Base-by-base conservation (phyloP, 768 basidiomycete species). In the Mycena chlorophos region DNA sequence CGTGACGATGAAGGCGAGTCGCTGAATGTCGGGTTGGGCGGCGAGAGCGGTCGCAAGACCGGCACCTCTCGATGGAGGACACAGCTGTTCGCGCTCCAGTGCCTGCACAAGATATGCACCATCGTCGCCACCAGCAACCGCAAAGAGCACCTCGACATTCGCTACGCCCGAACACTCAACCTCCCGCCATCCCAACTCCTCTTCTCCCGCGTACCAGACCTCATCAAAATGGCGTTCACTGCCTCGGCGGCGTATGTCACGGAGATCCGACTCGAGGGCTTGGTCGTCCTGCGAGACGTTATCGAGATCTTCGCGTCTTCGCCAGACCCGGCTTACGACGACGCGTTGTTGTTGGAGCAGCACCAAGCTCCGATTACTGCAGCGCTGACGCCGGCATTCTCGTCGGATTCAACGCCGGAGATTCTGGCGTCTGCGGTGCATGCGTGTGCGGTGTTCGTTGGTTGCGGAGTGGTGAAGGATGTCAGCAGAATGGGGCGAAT, bases 311-410 rank as follows among this genome's bases (percentile, higher is more conserved):
- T 99, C 71, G 83, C 92, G 2, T 72, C 77, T 26, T 82, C 91
- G 5, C 90, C 92, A 0, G 97, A 99, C 72, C 92, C 94, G 2
- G 94, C 94, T 50, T 98, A 93, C 63, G 89, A 91, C 29, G 92
- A 92, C 56, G 85, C 91, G 0, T 77, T 95, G 4, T 76, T 99
- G 2, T 82, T 99, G 13, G 96, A 99, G 67, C 97, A 99, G 69
- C 90, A 97, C 69, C 97, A 99, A 73, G 96, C 97, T 0, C 96
- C 97, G 0, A 96, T 99, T 56, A 97, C 96, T 2, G 94, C 97
- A 19, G 97, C 97, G 0, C 79, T 98, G 17, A 98, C 96, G 0
- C 96, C 97, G 0, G 94, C 95, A 0, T 98, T 99, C 66, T 94
- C 93, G 1, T 81, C 92, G 0, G 97, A 98, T 67, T 92, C 94